These are phyloP conservation scores for Didymella segeticola DNA, from an alignment of 2,329 filamentous ascomycete genomes.

Conservation along the genomic window DNA sequence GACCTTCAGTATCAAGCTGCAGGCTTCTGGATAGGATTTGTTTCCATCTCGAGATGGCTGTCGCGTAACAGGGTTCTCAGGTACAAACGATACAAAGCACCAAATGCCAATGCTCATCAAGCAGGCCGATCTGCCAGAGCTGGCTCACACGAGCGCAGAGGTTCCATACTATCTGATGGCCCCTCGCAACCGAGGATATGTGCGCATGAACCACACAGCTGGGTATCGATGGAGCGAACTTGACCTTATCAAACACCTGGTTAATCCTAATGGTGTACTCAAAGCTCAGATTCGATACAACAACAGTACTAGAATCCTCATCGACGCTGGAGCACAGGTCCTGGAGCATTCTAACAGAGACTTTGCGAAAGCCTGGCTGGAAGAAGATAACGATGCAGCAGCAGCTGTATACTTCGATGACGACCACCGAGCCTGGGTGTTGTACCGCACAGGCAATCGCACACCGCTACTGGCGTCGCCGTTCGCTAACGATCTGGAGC, in stretches of 20 bases:
- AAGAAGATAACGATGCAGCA: slow-evolving; percentile 51
- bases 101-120: slow-evolving; percentile 67
- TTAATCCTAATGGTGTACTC: slow-evolving; percentile 1
- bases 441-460: slow-evolving; percentile 46
- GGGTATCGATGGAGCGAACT: slow-evolving; percentile 53
- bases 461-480: slow-evolving; percentile 61
- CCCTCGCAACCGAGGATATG: slow-evolving; percentile 58
- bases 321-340: slow-evolving; percentile 70
- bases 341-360: slow-evolving; percentile 65
- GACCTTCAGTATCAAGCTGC: slow-evolving; percentile 68
- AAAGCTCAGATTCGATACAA: not conserved
- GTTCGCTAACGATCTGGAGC: slow-evolving; percentile 60
- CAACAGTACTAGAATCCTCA: slow-evolving; percentile 60
- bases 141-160: slow-evolving; percentile 68
- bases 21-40: slow-evolving; percentile 71
- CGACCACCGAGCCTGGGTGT: slow-evolving; percentile 55
- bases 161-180: slow-evolving; percentile 67
- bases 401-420: slow-evolving; percentile 63
- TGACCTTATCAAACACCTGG: slow-evolving; percentile 54
- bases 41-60: slow-evolving; percentile 34
- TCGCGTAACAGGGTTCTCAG: slow-evolving; percentile 72
- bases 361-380: slow-evolving; percentile 61
- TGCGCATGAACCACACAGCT: slow-evolving; percentile 32
- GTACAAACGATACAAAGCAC: slow-evolving; percentile 70
- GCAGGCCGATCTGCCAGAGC: slow-evolving; percentile 64